Conservation (phyloP, 768 basidiomycete genomes). For the Tricholoma saponaceum region DNA sequence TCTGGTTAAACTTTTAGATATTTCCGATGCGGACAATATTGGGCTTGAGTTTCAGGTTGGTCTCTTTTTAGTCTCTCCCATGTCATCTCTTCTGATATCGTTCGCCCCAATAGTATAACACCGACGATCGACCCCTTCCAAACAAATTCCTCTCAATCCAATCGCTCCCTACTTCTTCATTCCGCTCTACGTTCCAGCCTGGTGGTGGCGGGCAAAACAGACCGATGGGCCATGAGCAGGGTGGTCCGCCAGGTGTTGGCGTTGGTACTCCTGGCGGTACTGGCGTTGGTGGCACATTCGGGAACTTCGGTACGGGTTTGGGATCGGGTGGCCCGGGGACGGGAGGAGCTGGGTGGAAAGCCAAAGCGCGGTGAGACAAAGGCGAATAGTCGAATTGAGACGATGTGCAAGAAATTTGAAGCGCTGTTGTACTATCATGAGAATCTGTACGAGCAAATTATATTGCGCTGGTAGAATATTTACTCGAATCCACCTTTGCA, state of each 20-base stretch:
- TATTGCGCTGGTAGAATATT: too few relatives aligned
- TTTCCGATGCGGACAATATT: constrained; percentile 80
- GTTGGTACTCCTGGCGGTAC: constrained; percentile 4
- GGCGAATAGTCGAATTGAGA: background rate
- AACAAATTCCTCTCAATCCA: constrained; percentile 85
- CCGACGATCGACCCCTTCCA: constrained; percentile 77
- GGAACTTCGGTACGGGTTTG: constrained; percentile 22
- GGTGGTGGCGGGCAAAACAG: constrained; percentile 15
- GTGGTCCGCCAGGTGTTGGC: background rate
- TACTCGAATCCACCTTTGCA: too few relatives aligned
- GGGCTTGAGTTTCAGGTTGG: constrained; percentile 88
- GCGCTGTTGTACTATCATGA: background rate
- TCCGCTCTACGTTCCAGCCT: constrained; percentile 60
- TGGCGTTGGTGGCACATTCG: constrained; percentile 23
- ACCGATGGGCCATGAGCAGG: constrained; percentile 1
- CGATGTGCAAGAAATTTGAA: background rate
- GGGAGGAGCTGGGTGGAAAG: constrained; percentile 22
- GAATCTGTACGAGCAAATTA: too few relatives aligned
- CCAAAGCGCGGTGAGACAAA: constrained; percentile 4
- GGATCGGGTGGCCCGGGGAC: constrained; percentile 7
- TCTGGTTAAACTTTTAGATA: constrained; percentile 76
- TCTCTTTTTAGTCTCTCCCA: constrained; percentile 5
- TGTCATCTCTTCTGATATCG: background rate
- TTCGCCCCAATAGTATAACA: constrained; percentile 58
- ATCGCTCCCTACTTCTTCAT: constrained; percentile 60